These are phyloP conservation scores for Tephrocybe sp. DNA, from an alignment of 768 basidiomycete genomes.

Conservation along the genomic window DNA sequence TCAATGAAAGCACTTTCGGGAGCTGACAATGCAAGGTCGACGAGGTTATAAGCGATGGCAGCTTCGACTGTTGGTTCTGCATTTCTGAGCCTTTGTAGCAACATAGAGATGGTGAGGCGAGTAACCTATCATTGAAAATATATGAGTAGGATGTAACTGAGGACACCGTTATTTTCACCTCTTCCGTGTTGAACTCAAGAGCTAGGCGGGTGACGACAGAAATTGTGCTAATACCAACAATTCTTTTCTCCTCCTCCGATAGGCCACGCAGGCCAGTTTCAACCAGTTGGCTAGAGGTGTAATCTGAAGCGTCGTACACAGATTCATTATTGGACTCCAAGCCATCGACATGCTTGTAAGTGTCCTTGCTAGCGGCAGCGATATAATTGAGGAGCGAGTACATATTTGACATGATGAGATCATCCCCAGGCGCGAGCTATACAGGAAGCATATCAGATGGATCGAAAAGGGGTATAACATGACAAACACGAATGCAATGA, in stretches of 20 bases:
- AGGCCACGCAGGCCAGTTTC: conserved; percentile 66
- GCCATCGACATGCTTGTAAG: conserved; percentile 50
- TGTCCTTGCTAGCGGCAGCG: conserved; percentile 78
- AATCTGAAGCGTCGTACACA: conserved; percentile 43
- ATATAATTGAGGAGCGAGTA: conserved; percentile 95
- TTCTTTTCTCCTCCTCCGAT: conserved; percentile 81
- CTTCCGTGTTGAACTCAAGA: conserved; percentile 82
- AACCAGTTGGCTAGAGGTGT: conserved; percentile 52
- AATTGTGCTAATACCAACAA: conserved; percentile 89
- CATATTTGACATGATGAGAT: conserved; percentile 91
- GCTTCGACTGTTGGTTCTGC: conserved; percentile 90
- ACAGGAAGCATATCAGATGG: conserved; percentile 8
- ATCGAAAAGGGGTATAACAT: not conserved
- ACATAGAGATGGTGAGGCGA: conserved; percentile 87
- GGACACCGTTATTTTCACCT: conserved; percentile 44
- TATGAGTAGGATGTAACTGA: not conserved
- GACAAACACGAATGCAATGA: conserved; percentile 77
- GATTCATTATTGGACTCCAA: conserved; percentile 42
- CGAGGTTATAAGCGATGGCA: conserved; percentile 88
- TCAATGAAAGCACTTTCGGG: conserved; percentile 79
- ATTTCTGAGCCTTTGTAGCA: conserved; percentile 81
- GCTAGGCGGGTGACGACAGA: conserved; percentile 88
- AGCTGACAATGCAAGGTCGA: conserved; percentile 82
- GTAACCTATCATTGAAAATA: conserved; percentile 55
- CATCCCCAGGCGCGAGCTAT: conserved; percentile 83